Percentiles rank a stretch among this genome's conserved stretches.
Evolutionary conservation across 192 early-diverging fungal species (phyloP).

Genomic region (Coemansia asiatica): DNA sequence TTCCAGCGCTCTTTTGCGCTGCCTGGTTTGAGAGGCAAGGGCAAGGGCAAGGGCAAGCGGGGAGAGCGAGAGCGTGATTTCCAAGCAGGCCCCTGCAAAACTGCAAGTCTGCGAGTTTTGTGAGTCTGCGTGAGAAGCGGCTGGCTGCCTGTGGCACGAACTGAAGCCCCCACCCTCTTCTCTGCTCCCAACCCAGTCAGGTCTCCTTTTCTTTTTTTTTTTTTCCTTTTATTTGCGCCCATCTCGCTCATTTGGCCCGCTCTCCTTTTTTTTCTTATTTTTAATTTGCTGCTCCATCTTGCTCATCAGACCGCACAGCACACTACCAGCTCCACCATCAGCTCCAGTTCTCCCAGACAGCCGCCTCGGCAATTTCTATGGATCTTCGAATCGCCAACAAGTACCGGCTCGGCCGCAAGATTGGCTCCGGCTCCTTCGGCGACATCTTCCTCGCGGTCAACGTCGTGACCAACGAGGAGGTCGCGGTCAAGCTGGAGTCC

Average conservation of each 20-base stretch:
- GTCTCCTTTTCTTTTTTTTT: neutral
- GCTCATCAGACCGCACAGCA: neutral
- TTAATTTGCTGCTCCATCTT: neutral
- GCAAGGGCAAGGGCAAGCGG: no score
- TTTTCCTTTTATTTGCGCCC: neutral
- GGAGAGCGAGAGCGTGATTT: no score
- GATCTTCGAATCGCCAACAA: constrained; percentile 90
- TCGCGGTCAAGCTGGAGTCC: constrained; percentile 96
- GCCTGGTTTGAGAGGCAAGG: no score
- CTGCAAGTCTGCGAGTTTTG: no score
- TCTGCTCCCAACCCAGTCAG: no score
- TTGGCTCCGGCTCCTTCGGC: constrained; percentile 97
- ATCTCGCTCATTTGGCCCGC: neutral
- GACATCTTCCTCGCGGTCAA: constrained; percentile 94
- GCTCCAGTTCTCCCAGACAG: constrained; percentile 1
- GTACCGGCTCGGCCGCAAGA: constrained; percentile 92
- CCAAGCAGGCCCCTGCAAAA: no score
- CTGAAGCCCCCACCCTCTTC: neutral
- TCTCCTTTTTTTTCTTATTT: constrained; percentile 3
- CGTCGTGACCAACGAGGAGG: constrained; percentile 88
- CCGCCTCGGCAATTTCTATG: constrained; percentile 42
- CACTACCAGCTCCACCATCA: neutral
- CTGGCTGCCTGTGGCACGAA: neutral
- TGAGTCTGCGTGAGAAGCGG: constrained; percentile 8
- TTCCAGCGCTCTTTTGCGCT: no score